Evolutionary conservation across 129 eudicot species (phyloP), one percentile per base, ranked within the genome.

Genomic region (Centella asiatica): DNA sequence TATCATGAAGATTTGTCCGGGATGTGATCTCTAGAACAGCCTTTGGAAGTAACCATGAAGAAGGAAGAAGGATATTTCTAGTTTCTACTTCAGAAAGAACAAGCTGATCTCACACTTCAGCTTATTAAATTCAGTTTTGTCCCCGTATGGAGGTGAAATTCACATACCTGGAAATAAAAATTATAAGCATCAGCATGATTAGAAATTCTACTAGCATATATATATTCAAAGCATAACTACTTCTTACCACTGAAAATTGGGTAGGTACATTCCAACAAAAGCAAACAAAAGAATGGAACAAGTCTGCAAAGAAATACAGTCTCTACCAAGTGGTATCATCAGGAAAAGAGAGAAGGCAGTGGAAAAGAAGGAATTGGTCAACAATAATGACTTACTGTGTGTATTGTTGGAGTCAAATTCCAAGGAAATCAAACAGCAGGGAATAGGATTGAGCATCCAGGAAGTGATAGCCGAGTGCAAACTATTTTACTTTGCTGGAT

Each of bases 21-120:
- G 85, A 80, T 63, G 78, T 72, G 2, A 67, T 70, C 53, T 78
- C 80, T 50, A 68, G 75, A 26, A 57, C 78, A 44, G 77, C 78
- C 62, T 80, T 80, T 55, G 68, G 72, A 2, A 72, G 76, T 37
- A 55, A 44, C 65, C 67, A 67, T 33, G 70, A 68, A 39, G 76
- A 76, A 53, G 85, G 71, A 47, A 68, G 60, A 13, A 75, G 47
- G 6, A 72, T 75, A 57, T 80, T 75, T 29, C n/a, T n/a, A n/a
- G n/a, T n/a, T n/a, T n/a, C 51, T 29, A 15, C 76, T 80, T 22
- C 76, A 64, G 62, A 76, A 62, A 61, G 85, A 80, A 26, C 81
- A 76, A 69, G 63, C 54, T 27, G 47, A 63, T 17, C 67, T 68
- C 27, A 48, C 24, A 13, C 8, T 54, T 2, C 68, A 76, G 22